phyloP scores from a whole-genome alignment of 2,329 filamentous ascomycete species.

The Ceratocystis harringtonii region DNA sequence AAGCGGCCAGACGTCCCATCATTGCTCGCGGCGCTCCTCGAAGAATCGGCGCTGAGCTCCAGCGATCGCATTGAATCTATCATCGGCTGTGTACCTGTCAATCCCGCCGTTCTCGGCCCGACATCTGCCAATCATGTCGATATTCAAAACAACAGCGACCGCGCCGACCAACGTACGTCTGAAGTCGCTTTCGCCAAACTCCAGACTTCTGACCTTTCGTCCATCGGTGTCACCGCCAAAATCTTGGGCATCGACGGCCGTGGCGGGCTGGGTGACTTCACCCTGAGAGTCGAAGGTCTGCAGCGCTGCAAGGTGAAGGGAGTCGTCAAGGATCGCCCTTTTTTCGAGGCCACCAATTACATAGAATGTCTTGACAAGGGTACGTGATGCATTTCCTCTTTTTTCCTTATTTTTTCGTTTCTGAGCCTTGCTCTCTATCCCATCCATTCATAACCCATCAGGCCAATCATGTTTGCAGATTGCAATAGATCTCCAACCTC shows the following conservation, averaged over 20 bases:
- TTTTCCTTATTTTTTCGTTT: slow-evolving; percentile 8
- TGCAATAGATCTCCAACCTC: slow-evolving; percentile 1
- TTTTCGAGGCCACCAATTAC: slow-evolving; percentile 65
- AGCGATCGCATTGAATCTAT: slow-evolving; percentile 50
- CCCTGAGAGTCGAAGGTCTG: slow-evolving; percentile 72
- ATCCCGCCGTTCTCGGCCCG: slow-evolving; percentile 55
- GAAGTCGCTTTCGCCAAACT: slow-evolving; percentile 44
- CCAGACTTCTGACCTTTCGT: slow-evolving; percentile 60
- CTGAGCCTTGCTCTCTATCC: slow-evolving; percentile 10
- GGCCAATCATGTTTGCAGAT: slow-evolving; percentile 2
- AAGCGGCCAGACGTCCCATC: slow-evolving; percentile 77
- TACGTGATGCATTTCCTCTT: slow-evolving; percentile 26
- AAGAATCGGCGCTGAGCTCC: slow-evolving; percentile 53
- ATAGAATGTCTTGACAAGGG: slow-evolving; percentile 54
- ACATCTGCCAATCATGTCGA: slow-evolving; percentile 45
- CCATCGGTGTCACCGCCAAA: slow-evolving; percentile 66
- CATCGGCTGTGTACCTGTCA: slow-evolving; percentile 77
- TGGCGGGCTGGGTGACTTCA: slow-evolving; percentile 54
- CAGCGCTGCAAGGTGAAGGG: slow-evolving; percentile 62
- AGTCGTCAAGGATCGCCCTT: slow-evolving; percentile 62
- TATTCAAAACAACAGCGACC: slow-evolving; percentile 53
- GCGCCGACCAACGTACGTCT: slow-evolving; percentile 31
- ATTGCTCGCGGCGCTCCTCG: slow-evolving; percentile 72
- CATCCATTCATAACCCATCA: slow-evolving; percentile 21
- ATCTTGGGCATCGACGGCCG: slow-evolving; percentile 63